These are phyloP conservation scores for Microbotryum scabiosae DNA, from an alignment of 1,284 basidiomycete species.

Conservation along the genomic window DNA sequence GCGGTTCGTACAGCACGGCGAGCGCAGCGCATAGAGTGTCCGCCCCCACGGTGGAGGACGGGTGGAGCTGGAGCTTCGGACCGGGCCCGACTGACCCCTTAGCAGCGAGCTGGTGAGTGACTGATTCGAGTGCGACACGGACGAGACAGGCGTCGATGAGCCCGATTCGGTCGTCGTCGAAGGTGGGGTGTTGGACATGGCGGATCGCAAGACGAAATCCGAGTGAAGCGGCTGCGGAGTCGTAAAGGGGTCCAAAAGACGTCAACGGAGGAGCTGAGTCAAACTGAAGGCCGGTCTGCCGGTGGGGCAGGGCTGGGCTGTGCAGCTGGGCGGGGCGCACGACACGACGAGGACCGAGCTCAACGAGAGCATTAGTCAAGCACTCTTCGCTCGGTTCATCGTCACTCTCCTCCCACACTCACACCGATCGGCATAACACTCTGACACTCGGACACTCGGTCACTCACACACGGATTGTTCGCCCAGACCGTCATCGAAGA, in stretches of 20 bases:
- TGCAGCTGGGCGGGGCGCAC: too few relatives aligned
- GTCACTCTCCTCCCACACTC: too few relatives aligned
- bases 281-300: not conserved
- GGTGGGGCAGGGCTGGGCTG: too few relatives aligned
- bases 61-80: not conserved
- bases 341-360: too few relatives aligned
- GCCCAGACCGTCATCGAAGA: too few relatives aligned
- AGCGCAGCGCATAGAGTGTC: not conserved
- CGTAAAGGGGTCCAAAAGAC: not conserved
- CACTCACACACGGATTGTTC: too few relatives aligned
- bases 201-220: not conserved
- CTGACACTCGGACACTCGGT: too few relatives aligned
- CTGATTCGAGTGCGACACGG: not conserved
- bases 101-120: constrained; percentile 22
- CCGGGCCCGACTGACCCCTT: not conserved
- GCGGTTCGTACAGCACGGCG: not conserved
- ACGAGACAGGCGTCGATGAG: constrained; percentile 4
- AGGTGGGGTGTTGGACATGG: not conserved
- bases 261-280: constrained; percentile 1
- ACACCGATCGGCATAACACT: too few relatives aligned
- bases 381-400: too few relatives aligned
- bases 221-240: not conserved
- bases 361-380: too few relatives aligned
- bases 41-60: too few relatives aligned
- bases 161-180: constrained; percentile 3